A percentile compares a stretch with the other conserved stretches of the same genome.
These are phyloP conservation scores for Pseudogymnoascus sp. DNA, from an alignment of 2,329 filamentous ascomycete species.

Conservation along the genomic window DNA sequence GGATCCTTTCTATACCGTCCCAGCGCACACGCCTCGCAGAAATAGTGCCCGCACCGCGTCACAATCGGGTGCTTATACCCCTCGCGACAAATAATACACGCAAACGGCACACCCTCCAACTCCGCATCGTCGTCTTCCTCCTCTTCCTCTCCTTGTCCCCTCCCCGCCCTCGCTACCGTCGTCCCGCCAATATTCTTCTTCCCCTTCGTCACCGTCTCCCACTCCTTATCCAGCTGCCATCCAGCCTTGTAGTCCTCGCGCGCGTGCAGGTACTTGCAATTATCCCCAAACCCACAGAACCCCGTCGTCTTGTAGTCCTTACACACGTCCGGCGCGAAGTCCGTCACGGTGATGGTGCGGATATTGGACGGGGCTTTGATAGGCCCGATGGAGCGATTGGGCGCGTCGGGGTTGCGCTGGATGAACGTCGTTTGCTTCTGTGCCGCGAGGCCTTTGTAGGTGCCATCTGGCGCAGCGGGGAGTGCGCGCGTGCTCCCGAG, in stretches of 20 bases:
- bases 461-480: conserved; percentile 46
- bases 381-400: conserved; percentile 65
- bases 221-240: conserved; percentile 91
- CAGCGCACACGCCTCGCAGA: conserved; percentile 84
- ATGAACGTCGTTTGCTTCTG: conserved; percentile 58
- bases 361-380: conserved; percentile 85
- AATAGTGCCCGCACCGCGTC: conserved; percentile 92
- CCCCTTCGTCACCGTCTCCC: conserved; percentile 75
- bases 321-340: conserved; percentile 88
- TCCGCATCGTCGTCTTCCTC: conserved; percentile 35
- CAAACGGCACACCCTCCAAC: conserved; percentile 28
- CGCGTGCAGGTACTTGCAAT: conserved; percentile 72
- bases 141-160: conserved; percentile 31
- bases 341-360: conserved; percentile 79
- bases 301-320: conserved; percentile 87
- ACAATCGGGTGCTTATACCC: conserved; percentile 58
- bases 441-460: conserved; percentile 67
- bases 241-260: conserved; percentile 78
- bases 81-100: conserved; percentile 27
- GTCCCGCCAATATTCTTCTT: conserved; percentile 55
- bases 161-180: conserved; percentile 26
- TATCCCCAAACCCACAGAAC: conserved; percentile 47
- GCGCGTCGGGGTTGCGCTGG: conserved; percentile 69
- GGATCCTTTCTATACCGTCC: conserved; percentile 81
- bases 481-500: conserved; percentile 46